A percentile compares a stretch with the other conserved stretches of the same genome.
phyloP scores from a whole-genome alignment of 2,329 filamentous ascomycete genomes.

The Alternaria metachromatica region DNA sequence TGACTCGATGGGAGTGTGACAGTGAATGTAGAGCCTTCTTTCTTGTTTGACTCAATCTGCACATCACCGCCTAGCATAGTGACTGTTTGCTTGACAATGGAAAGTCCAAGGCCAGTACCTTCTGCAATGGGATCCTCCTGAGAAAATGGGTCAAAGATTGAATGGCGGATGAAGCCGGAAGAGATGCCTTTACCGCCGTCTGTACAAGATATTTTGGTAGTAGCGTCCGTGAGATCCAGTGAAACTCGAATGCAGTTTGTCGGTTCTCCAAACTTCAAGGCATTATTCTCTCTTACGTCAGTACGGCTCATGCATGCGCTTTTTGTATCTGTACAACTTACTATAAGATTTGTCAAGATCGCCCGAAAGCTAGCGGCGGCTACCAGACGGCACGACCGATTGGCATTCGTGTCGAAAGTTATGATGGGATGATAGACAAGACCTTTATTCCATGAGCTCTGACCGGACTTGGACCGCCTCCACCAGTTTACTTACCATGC shows the following conservation, averaged over 20 bases:
- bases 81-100: slow-evolving; percentile 10
- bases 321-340: background rate
- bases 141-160: slow-evolving; percentile 10
- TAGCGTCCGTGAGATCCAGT: background rate
- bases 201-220: background rate
- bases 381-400: background rate
- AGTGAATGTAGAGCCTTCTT: slow-evolving; percentile 7
- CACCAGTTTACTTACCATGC: background rate
- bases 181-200: slow-evolving; percentile 7
- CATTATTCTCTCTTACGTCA: slow-evolving; percentile 2
- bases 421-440: background rate
- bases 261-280: slow-evolving; percentile 4
- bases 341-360: slow-evolving; percentile 8
- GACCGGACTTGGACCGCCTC: background rate
- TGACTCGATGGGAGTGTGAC: background rate
- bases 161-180: slow-evolving; percentile 7
- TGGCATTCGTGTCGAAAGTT: slow-evolving; percentile 6
- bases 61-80: slow-evolving; percentile 2
- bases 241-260: slow-evolving; percentile 7
- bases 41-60: slow-evolving; percentile 3
- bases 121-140: slow-evolving; percentile 7
- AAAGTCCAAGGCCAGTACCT: slow-evolving; percentile 11
- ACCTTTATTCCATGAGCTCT: background rate
- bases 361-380: slow-evolving; percentile 8
- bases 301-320: background rate